These are phyloP conservation scores for Cercospora berteroae DNA, from an alignment of 2,329 filamentous ascomycete genomes.

Conservation along the genomic window DNA sequence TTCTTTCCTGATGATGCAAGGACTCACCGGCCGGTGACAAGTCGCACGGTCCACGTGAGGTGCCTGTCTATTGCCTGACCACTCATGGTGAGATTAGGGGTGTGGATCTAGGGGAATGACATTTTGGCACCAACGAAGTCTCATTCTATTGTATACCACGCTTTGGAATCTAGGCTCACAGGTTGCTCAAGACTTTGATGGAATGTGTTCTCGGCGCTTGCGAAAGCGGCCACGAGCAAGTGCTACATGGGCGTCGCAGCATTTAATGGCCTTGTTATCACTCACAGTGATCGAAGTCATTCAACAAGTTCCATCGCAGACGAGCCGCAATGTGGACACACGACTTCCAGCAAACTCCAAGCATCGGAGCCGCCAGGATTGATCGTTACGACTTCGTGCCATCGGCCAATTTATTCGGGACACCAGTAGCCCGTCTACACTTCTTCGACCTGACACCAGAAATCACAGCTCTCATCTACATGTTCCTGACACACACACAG, in stretches of 20 bases:
- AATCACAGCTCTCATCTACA: neutral
- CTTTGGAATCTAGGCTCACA: neutral
- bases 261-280: neutral
- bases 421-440: neutral
- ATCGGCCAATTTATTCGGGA: neutral
- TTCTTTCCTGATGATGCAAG: neutral
- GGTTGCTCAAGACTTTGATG: neutral
- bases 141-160: neutral
- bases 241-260: neutral
- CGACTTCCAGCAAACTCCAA: neutral
- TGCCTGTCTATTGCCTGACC: neutral
- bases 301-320: neutral
- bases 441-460: neutral
- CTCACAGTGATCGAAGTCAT: neutral
- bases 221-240: neutral
- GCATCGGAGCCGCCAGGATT: neutral
- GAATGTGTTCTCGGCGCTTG: neutral
- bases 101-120: neutral
- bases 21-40: neutral
- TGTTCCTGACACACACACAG: neutral
- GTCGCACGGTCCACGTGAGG: neutral
- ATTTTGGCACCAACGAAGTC: neutral
- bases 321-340: neutral
- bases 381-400: neutral
- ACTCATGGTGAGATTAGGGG: neutral